Percentiles rank a stretch among this genome's conserved stretches.
phyloP scores from a whole-genome alignment of 2,329 filamentous ascomycete species.

The Fusarium protoensiforme region DNA sequence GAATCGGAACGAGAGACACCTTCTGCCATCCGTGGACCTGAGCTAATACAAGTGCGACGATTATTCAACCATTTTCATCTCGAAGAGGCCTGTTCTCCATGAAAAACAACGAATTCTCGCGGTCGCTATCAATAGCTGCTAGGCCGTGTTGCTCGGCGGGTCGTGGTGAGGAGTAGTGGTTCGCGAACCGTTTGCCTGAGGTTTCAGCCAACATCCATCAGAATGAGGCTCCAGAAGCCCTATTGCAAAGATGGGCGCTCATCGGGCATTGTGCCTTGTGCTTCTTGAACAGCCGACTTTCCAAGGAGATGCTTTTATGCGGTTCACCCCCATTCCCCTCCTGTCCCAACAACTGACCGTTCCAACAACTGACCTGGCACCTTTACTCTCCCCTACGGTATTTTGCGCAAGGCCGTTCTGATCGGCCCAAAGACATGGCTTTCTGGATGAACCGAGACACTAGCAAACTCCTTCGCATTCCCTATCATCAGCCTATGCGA shows the following conservation, averaged over 20 bases:
- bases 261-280: background rate
- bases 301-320: background rate
- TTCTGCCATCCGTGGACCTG: background rate
- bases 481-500: background rate
- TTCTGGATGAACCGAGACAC: background rate
- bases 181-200: background rate
- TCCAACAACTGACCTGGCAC: background rate
- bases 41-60: background rate
- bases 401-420: background rate
- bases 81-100: background rate
- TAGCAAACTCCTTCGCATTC: background rate
- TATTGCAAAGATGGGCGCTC: background rate
- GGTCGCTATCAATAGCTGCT: background rate
- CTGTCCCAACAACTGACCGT: background rate
- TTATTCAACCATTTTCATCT: background rate
- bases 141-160: background rate
- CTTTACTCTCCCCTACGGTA: background rate
- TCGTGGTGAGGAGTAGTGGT: background rate
- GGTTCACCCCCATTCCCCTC: background rate
- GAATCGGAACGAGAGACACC: background rate
- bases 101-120: background rate
- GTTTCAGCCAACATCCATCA: background rate
- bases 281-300: background rate
- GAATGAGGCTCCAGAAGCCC: slow-evolving; percentile 13
- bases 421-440: background rate